phyloP scores from a whole-genome alignment of 2,329 filamentous ascomycete species.

The Diaporthe sp. region DNA sequence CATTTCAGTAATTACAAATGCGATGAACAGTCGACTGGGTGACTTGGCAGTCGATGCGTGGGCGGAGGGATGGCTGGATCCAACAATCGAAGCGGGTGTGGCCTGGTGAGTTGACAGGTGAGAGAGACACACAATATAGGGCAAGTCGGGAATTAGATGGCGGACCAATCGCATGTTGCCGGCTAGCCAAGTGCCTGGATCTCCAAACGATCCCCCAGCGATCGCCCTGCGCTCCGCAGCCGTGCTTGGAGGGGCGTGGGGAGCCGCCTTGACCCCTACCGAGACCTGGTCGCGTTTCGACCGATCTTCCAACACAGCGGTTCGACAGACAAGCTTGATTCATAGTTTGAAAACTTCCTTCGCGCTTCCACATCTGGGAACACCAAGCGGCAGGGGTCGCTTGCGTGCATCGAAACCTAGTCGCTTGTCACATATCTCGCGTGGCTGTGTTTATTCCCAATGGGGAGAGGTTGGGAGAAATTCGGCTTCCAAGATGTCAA shows the following conservation, averaged over 20 bases:
- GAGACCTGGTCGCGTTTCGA: constrained; percentile 36
- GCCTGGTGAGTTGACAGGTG: background rate
- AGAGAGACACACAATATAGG: background rate
- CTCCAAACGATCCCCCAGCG: constrained; percentile 24
- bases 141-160: constrained; percentile 12
- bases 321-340: constrained; percentile 30
- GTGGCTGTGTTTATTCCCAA: constrained; percentile 30
- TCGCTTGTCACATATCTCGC: constrained; percentile 2
- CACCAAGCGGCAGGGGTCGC: constrained; percentile 23
- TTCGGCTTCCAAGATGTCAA: constrained; percentile 31
- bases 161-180: constrained; percentile 22
- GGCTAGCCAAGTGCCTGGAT: constrained; percentile 1
- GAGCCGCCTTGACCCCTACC: constrained; percentile 31
- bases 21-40: constrained; percentile 25
- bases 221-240: constrained; percentile 12
- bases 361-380: constrained; percentile 14
- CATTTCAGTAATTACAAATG: constrained; percentile 18
- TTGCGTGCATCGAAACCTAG: constrained; percentile 8
- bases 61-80: constrained; percentile 9
- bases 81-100: background rate
- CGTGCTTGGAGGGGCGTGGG: background rate
- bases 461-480: constrained; percentile 17
- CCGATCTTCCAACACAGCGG: constrained; percentile 38
- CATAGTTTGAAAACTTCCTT: constrained; percentile 2
- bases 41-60: constrained; percentile 27